phyloP scores from a whole-genome alignment of 805 yeast genomes.

The Pichia pseudocactophila region DNA sequence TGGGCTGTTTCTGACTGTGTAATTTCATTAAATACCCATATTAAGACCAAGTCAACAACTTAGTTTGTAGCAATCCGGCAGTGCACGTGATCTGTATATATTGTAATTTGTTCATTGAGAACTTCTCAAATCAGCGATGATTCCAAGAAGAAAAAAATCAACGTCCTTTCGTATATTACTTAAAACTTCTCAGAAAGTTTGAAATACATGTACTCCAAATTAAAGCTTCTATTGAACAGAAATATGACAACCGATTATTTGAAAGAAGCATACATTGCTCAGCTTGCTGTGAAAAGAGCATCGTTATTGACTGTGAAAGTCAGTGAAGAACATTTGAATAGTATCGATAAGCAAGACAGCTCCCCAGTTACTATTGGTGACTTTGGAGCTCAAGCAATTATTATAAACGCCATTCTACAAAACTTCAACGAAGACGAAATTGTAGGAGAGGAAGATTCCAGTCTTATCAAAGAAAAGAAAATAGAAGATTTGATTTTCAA shows the following conservation, averaged over 20 bases:
- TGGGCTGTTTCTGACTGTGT: background rate
- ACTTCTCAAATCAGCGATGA: no score
- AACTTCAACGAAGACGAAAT: constrained; percentile 80
- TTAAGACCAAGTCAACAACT: no score
- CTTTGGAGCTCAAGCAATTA: constrained; percentile 90
- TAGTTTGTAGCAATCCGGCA: no score
- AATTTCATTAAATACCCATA: no score
- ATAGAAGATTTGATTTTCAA: constrained; percentile 49
- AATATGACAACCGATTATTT: constrained; percentile 28
- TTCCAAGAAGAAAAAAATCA: background rate
- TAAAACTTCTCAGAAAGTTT: no score
- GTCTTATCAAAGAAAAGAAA: constrained; percentile 45
- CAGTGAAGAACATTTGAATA: constrained; percentile 42
- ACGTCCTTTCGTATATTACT: no score
- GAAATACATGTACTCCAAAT: no score
- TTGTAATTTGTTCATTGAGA: no score
- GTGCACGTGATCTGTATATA: background rate
- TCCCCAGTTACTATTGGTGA: constrained; percentile 97
- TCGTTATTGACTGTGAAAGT: constrained; percentile 60
- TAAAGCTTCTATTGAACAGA: background rate
- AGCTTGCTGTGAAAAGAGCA: constrained; percentile 86
- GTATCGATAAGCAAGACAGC: constrained; percentile 72
- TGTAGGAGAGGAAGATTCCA: constrained; percentile 92
- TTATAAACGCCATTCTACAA: constrained; percentile 69
- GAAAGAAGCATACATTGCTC: constrained; percentile 70